A percentile compares a stretch with the other conserved stretches of the same genome.
Evolutionary conservation across 148 eudicot species (phyloP).

Genomic region (Chenopodium suecicum): DNA sequence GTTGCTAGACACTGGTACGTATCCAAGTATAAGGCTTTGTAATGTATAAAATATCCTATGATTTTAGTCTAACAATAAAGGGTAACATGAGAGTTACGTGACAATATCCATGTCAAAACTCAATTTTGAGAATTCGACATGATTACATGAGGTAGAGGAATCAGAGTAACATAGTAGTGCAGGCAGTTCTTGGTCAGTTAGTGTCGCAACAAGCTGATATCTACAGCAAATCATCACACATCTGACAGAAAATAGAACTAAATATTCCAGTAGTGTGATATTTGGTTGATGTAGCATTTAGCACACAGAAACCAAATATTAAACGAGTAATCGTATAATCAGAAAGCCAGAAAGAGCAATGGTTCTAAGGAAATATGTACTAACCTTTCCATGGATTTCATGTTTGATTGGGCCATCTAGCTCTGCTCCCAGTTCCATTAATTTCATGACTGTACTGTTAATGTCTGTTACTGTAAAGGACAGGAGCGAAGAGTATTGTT

Average conservation of each 20-base stretch:
- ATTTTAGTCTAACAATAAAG: not conserved
- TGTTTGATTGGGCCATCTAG: conserved; percentile 92
- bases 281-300: not conserved
- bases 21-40: not conserved
- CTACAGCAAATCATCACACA: not conserved
- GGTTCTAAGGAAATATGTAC: not conserved
- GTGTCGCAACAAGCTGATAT: not conserved
- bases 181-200: not conserved
- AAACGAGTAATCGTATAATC: not conserved
- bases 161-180: not conserved
- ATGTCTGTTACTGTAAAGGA: conserved; percentile 91
- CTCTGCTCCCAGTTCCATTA: conserved; percentile 89
- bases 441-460: conserved; percentile 67
- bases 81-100: not conserved
- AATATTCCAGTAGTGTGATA: not conserved
- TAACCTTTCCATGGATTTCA: conserved; percentile 91
- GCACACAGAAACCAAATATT: not conserved
- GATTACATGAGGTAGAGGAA: not conserved
- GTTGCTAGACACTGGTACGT: not conserved
- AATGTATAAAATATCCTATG: no score
- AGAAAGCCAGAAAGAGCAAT: not conserved
- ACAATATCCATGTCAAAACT: not conserved
- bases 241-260: not conserved
- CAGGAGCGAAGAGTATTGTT: conserved; percentile 78
- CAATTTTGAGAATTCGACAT: not conserved